Conservation (phyloP, 257 asterid species). For the Penstemon newberryi region DNA sequence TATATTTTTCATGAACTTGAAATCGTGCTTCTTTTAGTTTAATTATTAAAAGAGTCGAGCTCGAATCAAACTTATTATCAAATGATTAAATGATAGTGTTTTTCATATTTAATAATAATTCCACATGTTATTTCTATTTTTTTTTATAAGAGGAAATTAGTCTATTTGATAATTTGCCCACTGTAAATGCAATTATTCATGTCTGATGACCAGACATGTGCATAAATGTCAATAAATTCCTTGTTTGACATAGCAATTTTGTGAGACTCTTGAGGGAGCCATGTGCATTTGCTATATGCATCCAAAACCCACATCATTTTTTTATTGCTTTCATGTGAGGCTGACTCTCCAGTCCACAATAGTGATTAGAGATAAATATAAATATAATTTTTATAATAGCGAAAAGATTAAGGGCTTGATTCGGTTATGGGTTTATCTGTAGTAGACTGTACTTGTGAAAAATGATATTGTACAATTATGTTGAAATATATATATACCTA, state of each 20-base stretch:
- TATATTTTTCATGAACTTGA: no score
- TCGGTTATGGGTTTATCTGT: background rate
- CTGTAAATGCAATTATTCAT: no score
- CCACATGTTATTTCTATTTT: no score
- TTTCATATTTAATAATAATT: no score
- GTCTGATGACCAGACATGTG: slow-evolving; percentile 3
- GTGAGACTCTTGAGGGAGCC: slow-evolving; percentile 18
- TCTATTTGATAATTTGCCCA: no score
- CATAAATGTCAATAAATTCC: background rate
- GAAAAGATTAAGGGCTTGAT: background rate
- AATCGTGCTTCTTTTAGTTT: no score
- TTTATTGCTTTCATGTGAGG: slow-evolving; percentile 27
- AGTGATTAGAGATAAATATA: background rate
- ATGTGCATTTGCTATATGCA: slow-evolving; percentile 29
- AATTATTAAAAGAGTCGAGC: no score
- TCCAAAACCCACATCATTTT: slow-evolving; percentile 25
- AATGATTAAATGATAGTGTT: no score
- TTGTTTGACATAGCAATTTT: slow-evolving; percentile 8
- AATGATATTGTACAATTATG: background rate
- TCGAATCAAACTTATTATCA: no score
- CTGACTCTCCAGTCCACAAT: background rate
- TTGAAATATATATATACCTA: background rate
- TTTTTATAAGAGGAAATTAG: no score
- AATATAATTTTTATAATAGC: no score
- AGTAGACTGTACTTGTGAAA: slow-evolving; percentile 30